phyloP scores from a whole-genome alignment of 306 rosid species.

The Echinosophora koreensis region DNA sequence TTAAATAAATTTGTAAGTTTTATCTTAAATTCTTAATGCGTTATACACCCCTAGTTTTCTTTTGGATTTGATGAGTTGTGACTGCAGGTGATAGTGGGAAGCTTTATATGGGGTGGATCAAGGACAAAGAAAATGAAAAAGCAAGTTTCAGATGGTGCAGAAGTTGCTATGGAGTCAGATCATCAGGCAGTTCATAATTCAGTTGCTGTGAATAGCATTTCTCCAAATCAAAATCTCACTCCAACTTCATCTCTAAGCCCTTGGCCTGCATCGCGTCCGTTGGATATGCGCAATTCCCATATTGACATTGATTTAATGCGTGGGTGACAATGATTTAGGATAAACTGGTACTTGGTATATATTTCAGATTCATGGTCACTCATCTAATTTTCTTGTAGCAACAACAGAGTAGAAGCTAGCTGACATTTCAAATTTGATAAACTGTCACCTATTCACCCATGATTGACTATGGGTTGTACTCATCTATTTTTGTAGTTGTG shows the following conservation, averaged over 20 bases:
- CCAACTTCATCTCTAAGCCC: constrained; percentile 64
- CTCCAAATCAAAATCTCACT: constrained; percentile 64
- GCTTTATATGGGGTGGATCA: constrained; percentile 88
- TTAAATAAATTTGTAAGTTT: background rate
- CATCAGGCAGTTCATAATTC: constrained; percentile 70
- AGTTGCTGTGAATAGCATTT: constrained; percentile 52
- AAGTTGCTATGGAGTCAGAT: constrained; percentile 65
- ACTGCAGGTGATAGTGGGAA: constrained; percentile 89
- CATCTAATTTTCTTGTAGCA: constrained; percentile 60
- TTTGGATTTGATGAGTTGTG: constrained; percentile 34
- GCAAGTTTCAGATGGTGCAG: constrained; percentile 63
- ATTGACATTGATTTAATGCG: constrained; percentile 97
- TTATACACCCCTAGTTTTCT: background rate
- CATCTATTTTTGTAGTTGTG: constrained; percentile 59
- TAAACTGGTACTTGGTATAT: constrained; percentile 48
- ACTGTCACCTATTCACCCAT: constrained; percentile 55
- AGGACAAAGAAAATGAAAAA: constrained; percentile 75
- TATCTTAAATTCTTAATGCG: background rate
- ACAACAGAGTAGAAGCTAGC: constrained; percentile 57
- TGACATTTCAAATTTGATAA: constrained; percentile 51
- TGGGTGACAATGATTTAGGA: constrained; percentile 59
- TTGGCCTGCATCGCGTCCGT: constrained; percentile 74
- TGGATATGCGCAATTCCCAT: constrained; percentile 88
- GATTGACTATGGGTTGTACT: constrained; percentile 58
- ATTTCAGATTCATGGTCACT: constrained; percentile 53